These are phyloP conservation scores for Colletotrichum camelliae DNA, from an alignment of 2,329 filamentous ascomycete species.

Conservation along the genomic window DNA sequence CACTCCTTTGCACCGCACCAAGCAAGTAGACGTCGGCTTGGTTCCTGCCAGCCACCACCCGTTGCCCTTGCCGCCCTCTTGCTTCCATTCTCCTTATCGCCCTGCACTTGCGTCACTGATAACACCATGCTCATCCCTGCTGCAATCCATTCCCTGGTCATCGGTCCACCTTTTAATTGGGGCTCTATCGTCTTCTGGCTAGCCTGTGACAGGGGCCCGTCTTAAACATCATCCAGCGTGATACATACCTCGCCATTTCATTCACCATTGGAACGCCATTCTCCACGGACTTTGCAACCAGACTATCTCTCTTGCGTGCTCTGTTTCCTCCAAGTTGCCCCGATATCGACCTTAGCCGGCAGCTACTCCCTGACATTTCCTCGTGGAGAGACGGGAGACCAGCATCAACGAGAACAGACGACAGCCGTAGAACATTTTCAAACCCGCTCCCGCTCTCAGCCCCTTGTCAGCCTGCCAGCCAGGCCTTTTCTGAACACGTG, in stretches of 20 bases:
- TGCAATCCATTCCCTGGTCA: constrained; percentile 8
- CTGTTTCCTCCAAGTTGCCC: neutral
- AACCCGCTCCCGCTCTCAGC: neutral
- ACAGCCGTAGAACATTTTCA: neutral
- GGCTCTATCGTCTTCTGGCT: constrained; percentile 15
- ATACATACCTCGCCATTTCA: constrained; percentile 15
- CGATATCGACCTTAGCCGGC: neutral
- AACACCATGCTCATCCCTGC: constrained; percentile 17
- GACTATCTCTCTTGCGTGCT: neutral
- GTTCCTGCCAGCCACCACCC: constrained; percentile 6
- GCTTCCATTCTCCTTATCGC: constrained; percentile 8
- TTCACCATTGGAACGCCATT: neutral
- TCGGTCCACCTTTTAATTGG: constrained; percentile 15
- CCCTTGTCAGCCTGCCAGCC: constrained; percentile 1
- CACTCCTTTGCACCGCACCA: neutral
- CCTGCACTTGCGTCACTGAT: constrained; percentile 23
- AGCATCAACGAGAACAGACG: neutral
- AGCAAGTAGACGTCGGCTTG: neutral
- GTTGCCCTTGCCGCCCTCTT: neutral
- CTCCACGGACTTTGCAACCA: neutral
- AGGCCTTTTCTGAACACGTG: constrained; percentile 18
- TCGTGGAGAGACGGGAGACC: neutral
- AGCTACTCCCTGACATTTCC: neutral
- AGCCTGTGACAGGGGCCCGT: constrained; percentile 14
- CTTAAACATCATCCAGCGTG: constrained; percentile 21